These are phyloP conservation scores for Wallacemonas sp. DNA, from an alignment of 208 protist species.

Conservation along the genomic window DNA sequence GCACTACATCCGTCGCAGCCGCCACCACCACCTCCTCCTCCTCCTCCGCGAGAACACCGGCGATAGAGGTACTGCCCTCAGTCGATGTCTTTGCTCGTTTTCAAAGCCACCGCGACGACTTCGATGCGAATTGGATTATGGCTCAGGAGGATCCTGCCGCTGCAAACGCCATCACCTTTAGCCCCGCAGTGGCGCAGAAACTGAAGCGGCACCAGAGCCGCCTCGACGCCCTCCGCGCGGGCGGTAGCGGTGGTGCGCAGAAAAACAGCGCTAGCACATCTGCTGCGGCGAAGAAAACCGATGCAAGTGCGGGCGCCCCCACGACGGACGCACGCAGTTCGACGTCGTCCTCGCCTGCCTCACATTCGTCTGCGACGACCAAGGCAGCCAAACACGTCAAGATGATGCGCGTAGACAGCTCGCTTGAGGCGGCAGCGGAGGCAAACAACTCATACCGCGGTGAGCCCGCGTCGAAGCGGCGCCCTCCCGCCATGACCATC, in stretches of 20 bases:
- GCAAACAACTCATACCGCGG: slow-evolving; percentile 5
- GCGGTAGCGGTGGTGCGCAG: not conserved
- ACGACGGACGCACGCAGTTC: no score
- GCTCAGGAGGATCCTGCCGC: slow-evolving; percentile 51
- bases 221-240: not conserved
- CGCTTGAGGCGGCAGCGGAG: not conserved
- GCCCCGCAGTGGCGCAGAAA: slow-evolving; percentile 37
- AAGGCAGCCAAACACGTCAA: not conserved
- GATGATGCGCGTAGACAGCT: not conserved
- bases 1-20: slow-evolving; percentile 15
- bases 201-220: slow-evolving; percentile 42
- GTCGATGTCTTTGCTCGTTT: slow-evolving; percentile 74
- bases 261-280: not conserved
- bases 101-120: slow-evolving; percentile 64
- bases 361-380: not conserved
- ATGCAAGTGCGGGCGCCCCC: slow-evolving; percentile 1
- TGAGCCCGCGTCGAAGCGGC: not conserved
- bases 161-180: slow-evolving; percentile 25
- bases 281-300: not conserved
- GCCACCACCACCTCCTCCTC: not conserved
- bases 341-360: not conserved
- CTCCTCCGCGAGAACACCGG: not conserved
- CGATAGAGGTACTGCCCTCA: slow-evolving; percentile 31
- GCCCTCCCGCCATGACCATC: not conserved
- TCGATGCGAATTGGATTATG: slow-evolving; percentile 69